phyloP scores from a whole-genome alignment of 192 early-diverging fungal species.

The Coemansia sp. region DNA sequence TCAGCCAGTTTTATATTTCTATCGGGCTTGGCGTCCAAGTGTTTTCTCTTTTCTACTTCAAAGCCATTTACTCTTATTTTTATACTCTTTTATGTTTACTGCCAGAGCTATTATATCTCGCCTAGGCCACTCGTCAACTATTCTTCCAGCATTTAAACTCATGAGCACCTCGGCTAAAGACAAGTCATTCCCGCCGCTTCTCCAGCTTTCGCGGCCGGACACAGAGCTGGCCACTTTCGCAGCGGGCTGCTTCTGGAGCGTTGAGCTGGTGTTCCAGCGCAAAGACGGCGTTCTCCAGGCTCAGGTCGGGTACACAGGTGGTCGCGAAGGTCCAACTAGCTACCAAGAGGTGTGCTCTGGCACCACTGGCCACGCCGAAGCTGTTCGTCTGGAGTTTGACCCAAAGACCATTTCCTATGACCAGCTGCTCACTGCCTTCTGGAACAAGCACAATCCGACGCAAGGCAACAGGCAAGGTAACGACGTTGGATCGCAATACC shows the following conservation, averaged over 20 bases:
- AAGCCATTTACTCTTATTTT: neutral
- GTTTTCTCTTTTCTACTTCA: neutral
- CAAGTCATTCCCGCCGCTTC: constrained; percentile 21
- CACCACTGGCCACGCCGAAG: constrained; percentile 80
- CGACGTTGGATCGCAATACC: constrained; percentile 85
- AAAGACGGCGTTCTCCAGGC: constrained; percentile 52
- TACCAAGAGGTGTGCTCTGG: constrained; percentile 61
- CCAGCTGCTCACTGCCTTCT: constrained; percentile 80
- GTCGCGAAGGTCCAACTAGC: constrained; percentile 32
- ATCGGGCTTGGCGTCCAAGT: too few relatives aligned
- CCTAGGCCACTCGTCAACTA: constrained; percentile 14
- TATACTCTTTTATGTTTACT: constrained; percentile 11
- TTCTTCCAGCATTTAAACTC: constrained; percentile 14
- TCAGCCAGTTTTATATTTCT: too few relatives aligned
- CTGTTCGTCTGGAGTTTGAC: constrained; percentile 74
- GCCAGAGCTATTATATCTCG: constrained; percentile 11
- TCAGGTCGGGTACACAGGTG: constrained; percentile 71
- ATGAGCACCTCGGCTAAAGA: constrained; percentile 28
- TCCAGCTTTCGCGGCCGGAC: constrained; percentile 21
- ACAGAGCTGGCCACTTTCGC: constrained; percentile 76
- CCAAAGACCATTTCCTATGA: constrained; percentile 70
- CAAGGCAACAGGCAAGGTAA: constrained; percentile 81
- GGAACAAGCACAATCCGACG: constrained; percentile 84
- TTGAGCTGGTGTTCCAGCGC: constrained; percentile 53
- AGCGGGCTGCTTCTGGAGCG: constrained; percentile 92